Conservation (phyloP, 176 grass and related monocot genomes). For the Cenchrus americanus region DNA sequence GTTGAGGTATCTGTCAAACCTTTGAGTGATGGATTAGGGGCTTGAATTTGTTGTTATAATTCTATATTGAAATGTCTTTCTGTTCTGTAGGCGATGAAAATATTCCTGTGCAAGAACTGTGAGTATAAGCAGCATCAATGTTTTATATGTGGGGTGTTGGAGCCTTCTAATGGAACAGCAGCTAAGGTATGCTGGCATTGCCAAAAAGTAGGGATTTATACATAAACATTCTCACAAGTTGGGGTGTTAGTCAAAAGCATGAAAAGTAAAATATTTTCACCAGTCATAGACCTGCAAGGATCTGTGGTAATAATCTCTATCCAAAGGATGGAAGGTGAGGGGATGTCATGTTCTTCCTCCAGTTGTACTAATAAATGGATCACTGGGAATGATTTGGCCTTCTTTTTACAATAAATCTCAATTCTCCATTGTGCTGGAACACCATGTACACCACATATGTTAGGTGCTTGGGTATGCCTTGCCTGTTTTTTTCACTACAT, state of each 20-base stretch:
- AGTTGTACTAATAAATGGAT: neutral
- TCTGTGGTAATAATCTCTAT: neutral
- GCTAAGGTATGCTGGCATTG: conserved; percentile 67
- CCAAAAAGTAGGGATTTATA: neutral
- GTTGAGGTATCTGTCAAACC: conserved; percentile 60
- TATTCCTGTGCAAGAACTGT: conserved; percentile 84
- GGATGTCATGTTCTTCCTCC: neutral
- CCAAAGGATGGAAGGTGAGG: neutral
- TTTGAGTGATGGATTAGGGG: conserved; percentile 8
- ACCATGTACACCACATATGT: neutral
- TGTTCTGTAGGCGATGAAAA: conserved; percentile 69
- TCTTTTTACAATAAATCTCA: neutral
- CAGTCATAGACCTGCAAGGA: neutral
- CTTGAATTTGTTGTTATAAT: conserved; percentile 38
- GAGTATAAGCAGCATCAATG: conserved; percentile 87
- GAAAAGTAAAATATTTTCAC: neutral
- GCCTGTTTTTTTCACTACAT: neutral
- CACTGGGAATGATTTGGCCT: neutral
- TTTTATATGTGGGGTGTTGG: conserved; percentile 81
- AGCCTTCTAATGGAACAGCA: conserved; percentile 67
- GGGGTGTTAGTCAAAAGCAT: neutral
- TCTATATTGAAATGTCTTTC: conserved; percentile 30
- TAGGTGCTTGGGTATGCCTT: neutral
- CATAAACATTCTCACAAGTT: neutral
- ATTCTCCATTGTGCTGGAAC: neutral